Evolutionary conservation across 2,329 filamentous ascomycete genomes (phyloP).

Genomic region (Botrytis galanthina): DNA sequence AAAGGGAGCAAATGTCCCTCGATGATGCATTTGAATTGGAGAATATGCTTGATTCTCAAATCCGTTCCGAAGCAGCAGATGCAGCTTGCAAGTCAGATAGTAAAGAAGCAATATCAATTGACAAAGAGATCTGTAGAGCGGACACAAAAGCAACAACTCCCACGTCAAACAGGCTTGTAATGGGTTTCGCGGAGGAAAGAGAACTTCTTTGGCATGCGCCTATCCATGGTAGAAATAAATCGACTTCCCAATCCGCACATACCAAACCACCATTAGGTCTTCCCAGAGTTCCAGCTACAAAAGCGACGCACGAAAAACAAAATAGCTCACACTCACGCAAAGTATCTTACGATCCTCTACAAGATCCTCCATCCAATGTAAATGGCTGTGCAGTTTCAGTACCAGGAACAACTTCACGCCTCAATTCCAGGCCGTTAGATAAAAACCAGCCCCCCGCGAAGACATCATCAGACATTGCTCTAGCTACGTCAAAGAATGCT

Average conservation of each 20-base stretch:
- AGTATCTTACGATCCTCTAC: not conserved
- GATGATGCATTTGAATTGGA: not conserved
- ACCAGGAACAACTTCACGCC: not conserved
- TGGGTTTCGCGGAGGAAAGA: not conserved
- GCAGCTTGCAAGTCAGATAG: not conserved
- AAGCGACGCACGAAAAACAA: not conserved
- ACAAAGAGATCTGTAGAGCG: not conserved
- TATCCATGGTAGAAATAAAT: not conserved
- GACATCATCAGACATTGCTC: not conserved
- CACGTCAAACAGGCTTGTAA: not conserved
- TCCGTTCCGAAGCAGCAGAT: slow-evolving; percentile 12
- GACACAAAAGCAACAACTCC: not conserved
- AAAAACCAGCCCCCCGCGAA: too few species aligned
- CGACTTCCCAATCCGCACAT: not conserved
- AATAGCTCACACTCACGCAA: not conserved
- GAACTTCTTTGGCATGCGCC: slow-evolving; percentile 11
- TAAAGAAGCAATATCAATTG: not conserved
- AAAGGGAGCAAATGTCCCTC: not conserved
- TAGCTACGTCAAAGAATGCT: not conserved
- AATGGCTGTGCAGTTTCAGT: too few species aligned
- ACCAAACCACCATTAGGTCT: not conserved
- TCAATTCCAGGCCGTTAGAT: not conserved
- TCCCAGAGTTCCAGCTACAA: not conserved
- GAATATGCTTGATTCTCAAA: slow-evolving; percentile 13
- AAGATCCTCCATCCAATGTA: too few species aligned